Conservation (phyloP, 2,329 filamentous ascomycete genomes). For the Stromatinia cepivora region DNA sequence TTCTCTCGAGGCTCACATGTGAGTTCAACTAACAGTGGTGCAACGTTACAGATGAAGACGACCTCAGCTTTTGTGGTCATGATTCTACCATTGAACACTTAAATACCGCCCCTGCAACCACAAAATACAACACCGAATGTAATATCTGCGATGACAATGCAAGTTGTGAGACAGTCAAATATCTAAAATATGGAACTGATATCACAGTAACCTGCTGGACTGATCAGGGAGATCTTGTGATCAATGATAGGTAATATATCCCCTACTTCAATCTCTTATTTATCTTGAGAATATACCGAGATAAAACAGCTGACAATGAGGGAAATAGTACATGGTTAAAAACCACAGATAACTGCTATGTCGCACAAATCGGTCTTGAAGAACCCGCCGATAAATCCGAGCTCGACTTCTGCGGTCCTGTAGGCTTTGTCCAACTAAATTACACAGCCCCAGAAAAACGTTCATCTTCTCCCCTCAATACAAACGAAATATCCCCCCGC, state of each 20-base stretch:
- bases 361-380: constrained; percentile 27
- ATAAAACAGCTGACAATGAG: constrained; percentile 13
- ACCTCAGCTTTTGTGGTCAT: constrained; percentile 29
- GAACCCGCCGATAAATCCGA: constrained; percentile 24
- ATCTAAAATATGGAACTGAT: constrained; percentile 26
- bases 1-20: not conserved
- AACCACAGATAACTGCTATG: constrained; percentile 32
- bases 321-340: constrained; percentile 28
- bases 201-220: constrained; percentile 31
- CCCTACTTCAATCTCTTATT: not conserved
- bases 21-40: not conserved
- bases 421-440: constrained; percentile 31
- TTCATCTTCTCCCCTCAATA: not conserved
- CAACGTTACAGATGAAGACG: constrained; percentile 19
- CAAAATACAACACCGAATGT: constrained; percentile 31
- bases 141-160: constrained; percentile 29
- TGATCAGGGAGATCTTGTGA: constrained; percentile 23
- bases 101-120: constrained; percentile 26
- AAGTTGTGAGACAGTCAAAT: constrained; percentile 26
- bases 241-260: constrained; percentile 26
- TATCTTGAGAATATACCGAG: not conserved
- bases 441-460: constrained; percentile 16
- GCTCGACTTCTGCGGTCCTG: constrained; percentile 32
- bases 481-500: not conserved
- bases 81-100: constrained; percentile 27